These are phyloP conservation scores for Rhododendron mucronatum DNA, from an alignment of 148 eudicot genomes.

Conservation along the genomic window DNA sequence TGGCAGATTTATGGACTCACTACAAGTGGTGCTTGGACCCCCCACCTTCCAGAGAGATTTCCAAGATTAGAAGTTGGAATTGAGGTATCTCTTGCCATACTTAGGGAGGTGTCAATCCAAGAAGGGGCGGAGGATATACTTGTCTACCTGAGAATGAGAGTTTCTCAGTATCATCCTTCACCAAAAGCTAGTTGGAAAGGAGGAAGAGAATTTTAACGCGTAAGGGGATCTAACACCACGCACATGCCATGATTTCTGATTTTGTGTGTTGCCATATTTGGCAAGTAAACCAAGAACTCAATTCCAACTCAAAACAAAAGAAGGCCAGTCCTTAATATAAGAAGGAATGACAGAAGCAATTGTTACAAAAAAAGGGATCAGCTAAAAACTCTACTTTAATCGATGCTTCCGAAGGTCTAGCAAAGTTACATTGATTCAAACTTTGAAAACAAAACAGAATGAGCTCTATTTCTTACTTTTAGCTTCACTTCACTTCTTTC, in stretches of 20 bases:
- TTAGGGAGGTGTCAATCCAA: neutral
- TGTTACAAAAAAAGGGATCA: neutral
- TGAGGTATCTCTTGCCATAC: neutral
- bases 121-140: neutral
- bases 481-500: no score
- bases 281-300: neutral
- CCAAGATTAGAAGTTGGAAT: neutral
- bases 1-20: neutral
- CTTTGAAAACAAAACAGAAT: no score
- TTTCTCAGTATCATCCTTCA: neutral
- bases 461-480: no score
- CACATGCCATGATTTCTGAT: neutral
- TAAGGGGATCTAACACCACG: neutral
- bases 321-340: neutral
- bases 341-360: neutral
- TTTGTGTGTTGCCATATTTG: neutral
- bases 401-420: no score
- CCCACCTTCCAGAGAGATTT: neutral
- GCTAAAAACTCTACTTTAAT: no score
- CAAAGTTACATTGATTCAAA: no score
- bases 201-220: neutral
- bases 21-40: neutral
- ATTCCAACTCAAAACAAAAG: neutral
- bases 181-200: neutral
- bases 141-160: neutral